phyloP scores from a whole-genome alignment of 257 asterid genomes.

The Ligustrum vulgare region DNA sequence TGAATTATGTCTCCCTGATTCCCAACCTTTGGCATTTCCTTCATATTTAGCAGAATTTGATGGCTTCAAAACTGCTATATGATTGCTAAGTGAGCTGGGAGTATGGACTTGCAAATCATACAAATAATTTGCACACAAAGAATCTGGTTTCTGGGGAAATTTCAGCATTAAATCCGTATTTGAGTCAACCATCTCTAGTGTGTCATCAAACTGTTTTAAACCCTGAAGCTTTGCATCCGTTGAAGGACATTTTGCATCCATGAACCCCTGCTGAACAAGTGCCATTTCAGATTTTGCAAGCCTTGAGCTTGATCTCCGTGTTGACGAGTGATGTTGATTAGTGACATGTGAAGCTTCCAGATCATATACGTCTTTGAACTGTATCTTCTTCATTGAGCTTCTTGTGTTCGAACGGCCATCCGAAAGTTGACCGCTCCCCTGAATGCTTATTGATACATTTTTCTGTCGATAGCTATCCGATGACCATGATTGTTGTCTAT shows the following conservation, averaged over 20 bases:
- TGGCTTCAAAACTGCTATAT: constrained; percentile 53
- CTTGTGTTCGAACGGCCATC: constrained; percentile 38
- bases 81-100: constrained; percentile 30
- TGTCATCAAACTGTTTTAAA: constrained; percentile 50
- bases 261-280: constrained; percentile 51
- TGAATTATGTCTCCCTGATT: constrained; percentile 41
- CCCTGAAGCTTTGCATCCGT: constrained; percentile 46
- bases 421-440: constrained; percentile 29
- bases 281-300: constrained; percentile 57
- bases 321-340: constrained; percentile 60
- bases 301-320: constrained; percentile 53
- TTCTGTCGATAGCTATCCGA: constrained; percentile 46
- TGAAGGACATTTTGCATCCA: constrained; percentile 49
- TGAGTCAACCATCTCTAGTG: constrained; percentile 55
- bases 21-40: constrained; percentile 48
- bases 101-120: constrained; percentile 44
- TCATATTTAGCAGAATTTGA: constrained; percentile 46
- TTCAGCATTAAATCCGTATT: constrained; percentile 45
- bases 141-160: constrained; percentile 51
- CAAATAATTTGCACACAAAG: constrained; percentile 44
- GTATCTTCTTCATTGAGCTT: constrained; percentile 55
- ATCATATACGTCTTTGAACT: constrained; percentile 77
- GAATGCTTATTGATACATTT: constrained; percentile 27
- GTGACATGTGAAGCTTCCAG: constrained; percentile 73
- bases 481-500: constrained; percentile 48